phyloP scores from a whole-genome alignment of 106 monocot genomes.

The Acorus calamus region DNA sequence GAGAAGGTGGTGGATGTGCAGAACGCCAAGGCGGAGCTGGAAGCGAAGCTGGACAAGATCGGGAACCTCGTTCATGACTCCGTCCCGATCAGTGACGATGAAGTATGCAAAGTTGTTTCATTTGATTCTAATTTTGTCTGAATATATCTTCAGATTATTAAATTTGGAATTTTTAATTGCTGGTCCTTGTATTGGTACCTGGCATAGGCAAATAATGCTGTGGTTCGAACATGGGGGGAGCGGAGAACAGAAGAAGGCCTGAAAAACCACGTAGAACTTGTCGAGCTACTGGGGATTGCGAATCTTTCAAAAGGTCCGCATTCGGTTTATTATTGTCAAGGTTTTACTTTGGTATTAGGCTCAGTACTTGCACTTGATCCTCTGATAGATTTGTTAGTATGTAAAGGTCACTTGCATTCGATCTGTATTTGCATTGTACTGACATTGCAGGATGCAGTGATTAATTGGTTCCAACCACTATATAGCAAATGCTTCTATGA shows the following conservation, averaged over 20 bases:
- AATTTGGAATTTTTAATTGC: not conserved
- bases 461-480: no score
- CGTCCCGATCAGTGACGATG: conserved; percentile 76
- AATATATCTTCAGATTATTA: not conserved
- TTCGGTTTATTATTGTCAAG: not conserved
- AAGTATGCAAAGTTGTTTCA: conserved; percentile 21
- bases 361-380: no score
- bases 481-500: no score
- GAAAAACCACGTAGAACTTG: conserved; percentile 84
- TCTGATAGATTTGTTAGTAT: not conserved
- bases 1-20: conserved; percentile 77
- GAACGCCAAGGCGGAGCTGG: conserved; percentile 62
- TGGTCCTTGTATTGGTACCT: no score
- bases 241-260: conserved; percentile 45
- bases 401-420: not conserved
- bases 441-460: no score
- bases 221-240: conserved; percentile 67
- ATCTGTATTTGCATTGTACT: no score
- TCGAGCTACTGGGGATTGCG: conserved; percentile 67
- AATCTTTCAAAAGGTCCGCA: conserved; percentile 66
- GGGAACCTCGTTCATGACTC: conserved; percentile 92
- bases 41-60: conserved; percentile 50
- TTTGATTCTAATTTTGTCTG: not conserved
- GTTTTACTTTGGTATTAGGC: no score
- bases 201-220: conserved; percentile 67